A percentile compares a stretch with the other conserved stretches of the same genome.
phyloP scores from a whole-genome alignment of 1,139 yeast genomes.

The Lodderomyces margitis region DNA sequence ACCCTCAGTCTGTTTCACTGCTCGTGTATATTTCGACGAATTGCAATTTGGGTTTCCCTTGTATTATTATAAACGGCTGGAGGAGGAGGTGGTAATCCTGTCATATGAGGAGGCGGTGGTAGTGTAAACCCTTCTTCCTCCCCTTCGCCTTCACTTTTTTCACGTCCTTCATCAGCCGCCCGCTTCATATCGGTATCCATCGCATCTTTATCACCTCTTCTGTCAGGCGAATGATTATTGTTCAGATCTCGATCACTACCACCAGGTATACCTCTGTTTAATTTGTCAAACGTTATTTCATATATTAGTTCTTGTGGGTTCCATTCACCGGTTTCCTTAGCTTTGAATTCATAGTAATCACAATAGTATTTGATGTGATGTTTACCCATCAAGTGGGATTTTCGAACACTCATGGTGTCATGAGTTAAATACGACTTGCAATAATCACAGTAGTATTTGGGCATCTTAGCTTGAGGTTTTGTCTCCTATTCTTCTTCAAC shows the following conservation, averaged over 20 bases:
- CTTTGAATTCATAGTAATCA: conserved; percentile 68
- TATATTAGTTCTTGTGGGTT: conserved; percentile 38
- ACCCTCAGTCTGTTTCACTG: no score
- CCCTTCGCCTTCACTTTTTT: conserved; percentile 18
- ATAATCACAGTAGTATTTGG: conserved; percentile 78
- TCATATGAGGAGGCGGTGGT: conserved; percentile 37
- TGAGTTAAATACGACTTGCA: conserved; percentile 86
- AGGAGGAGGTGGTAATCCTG: conserved; percentile 36
- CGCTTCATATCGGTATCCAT: conserved; percentile 16
- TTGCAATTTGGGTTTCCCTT: conserved; percentile 21
- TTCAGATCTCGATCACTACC: conserved; percentile 4
- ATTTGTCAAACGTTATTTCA: conserved; percentile 36
- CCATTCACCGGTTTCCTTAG: conserved; percentile 49
- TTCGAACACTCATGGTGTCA: conserved; percentile 83
- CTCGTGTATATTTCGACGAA: conserved; percentile 15
- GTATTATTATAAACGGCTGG: conserved; percentile 29
- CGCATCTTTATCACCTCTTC: conserved; percentile 14
- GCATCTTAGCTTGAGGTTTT: conserved; percentile 28
- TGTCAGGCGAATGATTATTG: neutral
- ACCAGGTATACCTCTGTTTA: conserved; percentile 50
- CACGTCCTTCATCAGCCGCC: conserved; percentile 16
- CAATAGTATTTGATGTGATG: conserved; percentile 75
- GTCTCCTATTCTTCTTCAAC: neutral
- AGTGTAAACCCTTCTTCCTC: conserved; percentile 19
- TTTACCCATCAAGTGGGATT: conserved; percentile 77